Evolutionary conservation across 306 rosid species (phyloP).

Genomic region (Rosa multiflora): DNA sequence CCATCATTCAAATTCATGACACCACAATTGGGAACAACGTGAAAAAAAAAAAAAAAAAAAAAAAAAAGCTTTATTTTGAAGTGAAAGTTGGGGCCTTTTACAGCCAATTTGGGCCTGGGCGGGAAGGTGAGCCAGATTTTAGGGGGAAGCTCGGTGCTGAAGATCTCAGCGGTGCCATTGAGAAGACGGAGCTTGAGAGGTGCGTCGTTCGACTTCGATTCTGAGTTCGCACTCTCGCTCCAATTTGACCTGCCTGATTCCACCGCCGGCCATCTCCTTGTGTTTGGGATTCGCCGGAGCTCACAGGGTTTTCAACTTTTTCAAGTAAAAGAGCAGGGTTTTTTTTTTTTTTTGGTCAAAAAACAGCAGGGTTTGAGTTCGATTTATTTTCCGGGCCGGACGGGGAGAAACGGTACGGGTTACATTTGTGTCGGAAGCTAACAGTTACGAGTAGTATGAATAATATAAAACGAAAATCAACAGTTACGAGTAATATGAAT

Average conservation of each 20-base stretch:
- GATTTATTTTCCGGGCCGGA: not conserved
- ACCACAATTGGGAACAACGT: too few relatives aligned
- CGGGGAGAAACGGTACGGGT: not conserved
- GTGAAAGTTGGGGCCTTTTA: conserved; percentile 15
- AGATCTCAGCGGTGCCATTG: conserved; percentile 87
- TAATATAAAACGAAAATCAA: too few relatives aligned
- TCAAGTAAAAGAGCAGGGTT: not conserved
- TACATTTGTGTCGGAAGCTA: too few relatives aligned
- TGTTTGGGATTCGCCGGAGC: not conserved
- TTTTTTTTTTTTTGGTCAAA: too few relatives aligned
- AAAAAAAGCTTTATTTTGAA: too few relatives aligned
- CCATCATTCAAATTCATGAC: not conserved
- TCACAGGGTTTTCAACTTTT: not conserved
- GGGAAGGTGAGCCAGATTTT: conserved; percentile 87
- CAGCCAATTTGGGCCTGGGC: conserved; percentile 84
- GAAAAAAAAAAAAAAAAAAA: not conserved
- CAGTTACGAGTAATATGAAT: too few relatives aligned
- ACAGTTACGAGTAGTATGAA: too few relatives aligned
- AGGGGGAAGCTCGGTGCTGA: conserved; percentile 91
- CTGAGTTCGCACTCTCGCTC: conserved; percentile 86
- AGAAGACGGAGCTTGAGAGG: conserved; percentile 80
- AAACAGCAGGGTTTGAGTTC: not conserved
- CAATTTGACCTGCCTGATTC: conserved; percentile 65
- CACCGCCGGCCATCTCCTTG: conserved; percentile 30
- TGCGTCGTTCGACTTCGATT: conserved; percentile 70